A percentile compares a stretch with the other conserved stretches of the same genome.
These are phyloP conservation scores for Mimosa pudica DNA, from an alignment of 306 rosid genomes.

Conservation along the genomic window DNA sequence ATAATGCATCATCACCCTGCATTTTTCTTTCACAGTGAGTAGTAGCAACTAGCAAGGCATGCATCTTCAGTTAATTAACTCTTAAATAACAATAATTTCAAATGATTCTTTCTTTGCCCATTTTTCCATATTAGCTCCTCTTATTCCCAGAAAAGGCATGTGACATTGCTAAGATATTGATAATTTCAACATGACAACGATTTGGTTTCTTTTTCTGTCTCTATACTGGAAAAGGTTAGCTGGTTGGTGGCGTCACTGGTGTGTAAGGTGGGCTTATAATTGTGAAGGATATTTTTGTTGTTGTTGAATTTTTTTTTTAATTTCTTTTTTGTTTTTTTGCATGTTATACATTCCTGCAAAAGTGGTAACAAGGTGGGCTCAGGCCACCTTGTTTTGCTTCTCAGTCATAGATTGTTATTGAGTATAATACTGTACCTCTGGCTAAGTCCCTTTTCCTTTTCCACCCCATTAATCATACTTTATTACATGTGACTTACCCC, in stretches of 20 bases:
- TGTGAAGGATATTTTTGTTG: slow-evolving; percentile 36
- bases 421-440: slow-evolving; percentile 42
- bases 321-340: slow-evolving; percentile 30
- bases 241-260: slow-evolving; percentile 28
- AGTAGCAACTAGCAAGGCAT: background rate
- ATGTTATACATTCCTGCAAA: slow-evolving; percentile 48
- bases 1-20: slow-evolving; percentile 49
- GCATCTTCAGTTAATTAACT: slow-evolving; percentile 29
- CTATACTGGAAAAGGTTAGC: slow-evolving; percentile 46
- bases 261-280: slow-evolving; percentile 31
- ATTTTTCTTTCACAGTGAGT: slow-evolving; percentile 14
- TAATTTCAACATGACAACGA: slow-evolving; percentile 27
- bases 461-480: slow-evolving; percentile 50
- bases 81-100: background rate
- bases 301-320: slow-evolving; percentile 32
- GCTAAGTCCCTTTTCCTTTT: slow-evolving; percentile 48
- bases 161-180: slow-evolving; percentile 31
- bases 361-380: slow-evolving; percentile 55
- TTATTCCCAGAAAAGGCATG: slow-evolving; percentile 39
- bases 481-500: slow-evolving; percentile 54
- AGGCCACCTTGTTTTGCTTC: slow-evolving; percentile 57
- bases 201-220: slow-evolving; percentile 34
- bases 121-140: slow-evolving; percentile 21
- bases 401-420: slow-evolving; percentile 51
- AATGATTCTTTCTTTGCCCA: background rate